These are phyloP conservation scores for Lotmaria passim DNA, from an alignment of 208 protist species.

Conservation along the genomic window DNA sequence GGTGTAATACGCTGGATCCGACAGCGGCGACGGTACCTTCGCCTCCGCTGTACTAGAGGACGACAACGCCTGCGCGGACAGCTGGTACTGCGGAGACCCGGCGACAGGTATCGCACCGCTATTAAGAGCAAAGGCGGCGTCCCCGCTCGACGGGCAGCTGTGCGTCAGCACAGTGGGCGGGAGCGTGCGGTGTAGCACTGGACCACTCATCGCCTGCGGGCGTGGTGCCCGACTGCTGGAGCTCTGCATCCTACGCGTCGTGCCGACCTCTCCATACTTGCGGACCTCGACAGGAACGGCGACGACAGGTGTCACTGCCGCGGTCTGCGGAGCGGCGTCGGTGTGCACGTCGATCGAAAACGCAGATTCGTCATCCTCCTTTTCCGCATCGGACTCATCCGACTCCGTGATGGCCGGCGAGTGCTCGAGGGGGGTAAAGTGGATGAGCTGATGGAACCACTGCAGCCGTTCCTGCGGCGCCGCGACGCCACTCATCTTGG, in stretches of 20 bases:
- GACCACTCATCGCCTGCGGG: slow-evolving; percentile 4
- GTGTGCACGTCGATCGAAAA: neutral
- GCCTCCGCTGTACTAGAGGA: neutral
- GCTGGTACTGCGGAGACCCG: neutral
- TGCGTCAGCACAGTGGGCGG: neutral
- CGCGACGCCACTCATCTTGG: neutral
- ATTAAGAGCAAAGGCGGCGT: neutral
- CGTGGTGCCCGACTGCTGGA: slow-evolving; percentile 3
- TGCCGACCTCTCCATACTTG: neutral
- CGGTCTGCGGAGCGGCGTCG: neutral
- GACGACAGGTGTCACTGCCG: neutral
- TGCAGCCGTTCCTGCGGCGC: slow-evolving; percentile 1
- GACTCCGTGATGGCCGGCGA: slow-evolving; percentile 9
- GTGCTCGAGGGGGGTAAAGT: slow-evolving; percentile 21
- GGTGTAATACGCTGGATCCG: neutral
- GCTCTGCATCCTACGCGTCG: neutral
- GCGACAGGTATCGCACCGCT: neutral
- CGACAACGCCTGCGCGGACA: neutral
- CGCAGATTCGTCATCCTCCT: neutral
- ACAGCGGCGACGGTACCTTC: neutral
- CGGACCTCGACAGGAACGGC: neutral
- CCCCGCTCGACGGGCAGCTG: neutral
- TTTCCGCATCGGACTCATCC: neutral
- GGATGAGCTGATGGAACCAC: slow-evolving; percentile 24
- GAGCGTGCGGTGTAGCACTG: neutral